Conservation (phyloP, 768 basidiomycete genomes). For the Wakefieldia striispora region DNA sequence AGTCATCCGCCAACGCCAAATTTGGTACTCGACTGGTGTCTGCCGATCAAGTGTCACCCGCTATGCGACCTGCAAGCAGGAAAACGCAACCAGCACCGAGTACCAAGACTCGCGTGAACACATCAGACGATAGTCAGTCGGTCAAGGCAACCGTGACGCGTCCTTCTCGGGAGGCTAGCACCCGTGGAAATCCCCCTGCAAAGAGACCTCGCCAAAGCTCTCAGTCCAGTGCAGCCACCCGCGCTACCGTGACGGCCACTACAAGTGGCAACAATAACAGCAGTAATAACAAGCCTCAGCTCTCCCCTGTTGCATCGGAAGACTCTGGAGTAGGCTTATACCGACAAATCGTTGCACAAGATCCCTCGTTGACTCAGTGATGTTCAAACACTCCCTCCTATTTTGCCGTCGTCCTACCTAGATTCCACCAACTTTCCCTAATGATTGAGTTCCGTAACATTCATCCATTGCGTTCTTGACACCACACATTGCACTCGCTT, state of each 20-base stretch:
- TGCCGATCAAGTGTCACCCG: conserved; percentile 44
- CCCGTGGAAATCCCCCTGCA: conserved; percentile 40
- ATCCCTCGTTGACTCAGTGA: conserved; percentile 58
- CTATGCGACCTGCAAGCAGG: conserved; percentile 60
- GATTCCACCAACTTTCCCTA: conserved; percentile 19
- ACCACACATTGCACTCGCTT: conserved; percentile 28
- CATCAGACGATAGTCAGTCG: conserved; percentile 65
- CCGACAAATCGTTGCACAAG: conserved; percentile 75
- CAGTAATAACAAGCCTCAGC: conserved; percentile 35
- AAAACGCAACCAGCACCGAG: conserved; percentile 45
- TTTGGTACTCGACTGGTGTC: conserved; percentile 83
- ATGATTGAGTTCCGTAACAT: conserved; percentile 20
- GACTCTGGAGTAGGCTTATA: conserved; percentile 85
- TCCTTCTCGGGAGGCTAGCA: conserved; percentile 71
- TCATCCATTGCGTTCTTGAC: conserved; percentile 24
- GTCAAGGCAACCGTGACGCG: conserved; percentile 72
- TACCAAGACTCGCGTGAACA: conserved; percentile 45
- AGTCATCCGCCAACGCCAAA: conserved; percentile 89
- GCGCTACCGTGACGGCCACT: conserved; percentile 34
- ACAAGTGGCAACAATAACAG: conserved; percentile 17
- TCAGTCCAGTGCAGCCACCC: conserved; percentile 63
- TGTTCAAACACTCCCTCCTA: conserved; percentile 3
- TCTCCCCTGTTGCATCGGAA: conserved; percentile 65
- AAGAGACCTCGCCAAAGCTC: conserved; percentile 73
- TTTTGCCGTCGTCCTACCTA: conserved; percentile 13